These are phyloP conservation scores for Yamadazyma ubonensis DNA, from an alignment of 805 yeast species.

Conservation along the genomic window DNA sequence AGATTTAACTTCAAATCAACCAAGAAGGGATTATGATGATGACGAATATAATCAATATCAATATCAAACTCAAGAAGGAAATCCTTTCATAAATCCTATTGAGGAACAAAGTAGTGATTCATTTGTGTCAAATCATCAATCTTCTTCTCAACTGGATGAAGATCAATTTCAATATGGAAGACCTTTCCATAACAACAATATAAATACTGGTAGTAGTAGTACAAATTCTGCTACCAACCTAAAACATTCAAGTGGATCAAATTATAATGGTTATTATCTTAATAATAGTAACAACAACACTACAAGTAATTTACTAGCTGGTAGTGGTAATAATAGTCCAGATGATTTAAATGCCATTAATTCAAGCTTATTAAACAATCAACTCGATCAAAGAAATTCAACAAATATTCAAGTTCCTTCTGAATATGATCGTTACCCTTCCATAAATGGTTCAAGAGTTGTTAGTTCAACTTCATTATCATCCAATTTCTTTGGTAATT, in stretches of 20 bases:
- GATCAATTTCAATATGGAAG: constrained; percentile 30
- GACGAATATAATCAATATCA: constrained; percentile 14
- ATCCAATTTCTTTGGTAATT: constrained; percentile 17
- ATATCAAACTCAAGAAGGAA: constrained; percentile 8
- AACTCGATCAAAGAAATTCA: constrained; percentile 7
- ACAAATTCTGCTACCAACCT: constrained; percentile 4
- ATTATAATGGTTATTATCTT: constrained; percentile 41
- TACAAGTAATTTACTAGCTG: constrained; percentile 33
- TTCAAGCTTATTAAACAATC: constrained; percentile 14
- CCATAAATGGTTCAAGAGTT: constrained; percentile 56
- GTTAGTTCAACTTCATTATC: constrained; percentile 47
- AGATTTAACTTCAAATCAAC: constrained; percentile 32
- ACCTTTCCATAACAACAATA: constrained; percentile 23
- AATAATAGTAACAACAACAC: constrained; percentile 35
- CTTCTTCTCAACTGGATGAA: constrained; percentile 18
- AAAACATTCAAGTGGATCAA: constrained; percentile 13
- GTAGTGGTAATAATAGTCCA: constrained; percentile 17
- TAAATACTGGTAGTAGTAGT: constrained; percentile 2
- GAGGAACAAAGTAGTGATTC: constrained; percentile 17
- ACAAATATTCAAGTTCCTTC: constrained; percentile 43
- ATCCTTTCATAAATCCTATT: constrained; percentile 18
- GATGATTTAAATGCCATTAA: constrained; percentile 10
- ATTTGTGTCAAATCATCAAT: constrained; percentile 16
- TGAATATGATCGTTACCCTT: constrained; percentile 69
- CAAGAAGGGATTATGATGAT: constrained; percentile 14